Evolutionary conservation across 208 protist species (phyloP), one percentile per base, ranked within the genome.

Genomic region (Phytomonas serpens): DNA sequence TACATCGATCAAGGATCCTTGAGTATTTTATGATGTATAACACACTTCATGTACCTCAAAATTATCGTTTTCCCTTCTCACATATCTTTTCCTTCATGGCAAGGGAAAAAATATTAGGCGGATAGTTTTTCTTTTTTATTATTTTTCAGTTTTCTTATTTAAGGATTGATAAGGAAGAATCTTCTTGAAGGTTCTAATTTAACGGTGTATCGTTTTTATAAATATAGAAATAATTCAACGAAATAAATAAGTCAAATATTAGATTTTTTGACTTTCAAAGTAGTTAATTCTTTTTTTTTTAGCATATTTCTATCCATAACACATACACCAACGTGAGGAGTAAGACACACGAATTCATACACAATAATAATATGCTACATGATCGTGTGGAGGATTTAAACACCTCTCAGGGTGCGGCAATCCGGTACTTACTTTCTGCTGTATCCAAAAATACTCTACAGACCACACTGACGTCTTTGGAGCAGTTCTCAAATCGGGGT

Each of bases 311-410:
- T 1, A 57, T 57, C 19, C 23, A 57, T 5, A 57, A 57, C 19
- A 57, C 40, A 19, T 57, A 57, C 27, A 57, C 23, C 10, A 57
- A 57, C 47, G 0, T 11, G 19, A 27, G 47, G 10, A 57, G 47
- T 23, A 57, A 57, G 47, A 23, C 5, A 23, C 13, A 57, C 23
- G 27, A 52, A 31, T 19, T 13, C 13, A 69, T 71, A 40, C 1
- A 16, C 57, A 27, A 64, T 36, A 62, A 33, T 61, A 76, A 42
- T 61, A 93, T 93, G 87, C 69, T 89, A 80, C 83, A 89, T 75
- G 85, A 95, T 69, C 84, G 86, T 71, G 84, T 89, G 6, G 83
- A 85, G 63, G 90, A 96, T 64, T 80, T 93, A 33, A 84, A 78
- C 63, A 82, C 73, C 70, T 77, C 88, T 36, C 86, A 87, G 61